Evolutionary conservation across 164 flowering plant genomes (phyloP).

Genomic region (Vitis cinerea): DNA sequence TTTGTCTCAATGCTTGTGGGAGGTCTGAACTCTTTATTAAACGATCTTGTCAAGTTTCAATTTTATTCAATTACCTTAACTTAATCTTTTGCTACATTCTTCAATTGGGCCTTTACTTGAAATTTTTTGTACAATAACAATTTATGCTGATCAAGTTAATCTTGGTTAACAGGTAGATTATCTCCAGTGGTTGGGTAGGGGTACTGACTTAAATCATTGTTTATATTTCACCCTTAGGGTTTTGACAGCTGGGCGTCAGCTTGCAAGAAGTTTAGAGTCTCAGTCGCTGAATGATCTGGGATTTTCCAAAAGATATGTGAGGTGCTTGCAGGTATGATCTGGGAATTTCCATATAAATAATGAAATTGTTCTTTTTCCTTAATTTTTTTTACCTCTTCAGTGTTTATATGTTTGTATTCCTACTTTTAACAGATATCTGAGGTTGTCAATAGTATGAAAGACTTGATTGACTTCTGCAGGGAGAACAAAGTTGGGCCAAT

Average conservation of each 20-base stretch:
- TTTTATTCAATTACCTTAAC: too few species aligned
- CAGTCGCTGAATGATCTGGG: conserved; percentile 94
- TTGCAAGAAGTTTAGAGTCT: conserved; percentile 75
- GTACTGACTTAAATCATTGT: not conserved
- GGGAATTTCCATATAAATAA: too few species aligned
- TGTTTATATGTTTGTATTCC: conserved; percentile 6
- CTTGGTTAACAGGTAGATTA: too few species aligned
- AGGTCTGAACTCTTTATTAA: too few species aligned
- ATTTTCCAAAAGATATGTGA: conserved; percentile 91
- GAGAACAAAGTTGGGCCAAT: conserved; percentile 78
- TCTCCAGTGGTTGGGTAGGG: not conserved
- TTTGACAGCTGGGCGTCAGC: conserved; percentile 82
- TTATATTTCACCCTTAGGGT: conserved; percentile 49
- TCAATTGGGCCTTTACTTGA: too few species aligned
- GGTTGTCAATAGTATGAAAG: conserved; percentile 94
- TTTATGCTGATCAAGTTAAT: too few species aligned
- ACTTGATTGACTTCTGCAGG: conserved; percentile 74
- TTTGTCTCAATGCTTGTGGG: too few species aligned
- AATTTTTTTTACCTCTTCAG: not conserved
- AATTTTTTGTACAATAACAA: too few species aligned
- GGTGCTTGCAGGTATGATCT: conserved; percentile 82
- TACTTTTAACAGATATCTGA: conserved; percentile 73
- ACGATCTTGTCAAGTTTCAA: too few species aligned
- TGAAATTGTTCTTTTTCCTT: not conserved
- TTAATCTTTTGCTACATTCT: too few species aligned